phyloP scores from a whole-genome alignment of 164 flowering plant species.

The Paratinospora sagittata region DNA sequence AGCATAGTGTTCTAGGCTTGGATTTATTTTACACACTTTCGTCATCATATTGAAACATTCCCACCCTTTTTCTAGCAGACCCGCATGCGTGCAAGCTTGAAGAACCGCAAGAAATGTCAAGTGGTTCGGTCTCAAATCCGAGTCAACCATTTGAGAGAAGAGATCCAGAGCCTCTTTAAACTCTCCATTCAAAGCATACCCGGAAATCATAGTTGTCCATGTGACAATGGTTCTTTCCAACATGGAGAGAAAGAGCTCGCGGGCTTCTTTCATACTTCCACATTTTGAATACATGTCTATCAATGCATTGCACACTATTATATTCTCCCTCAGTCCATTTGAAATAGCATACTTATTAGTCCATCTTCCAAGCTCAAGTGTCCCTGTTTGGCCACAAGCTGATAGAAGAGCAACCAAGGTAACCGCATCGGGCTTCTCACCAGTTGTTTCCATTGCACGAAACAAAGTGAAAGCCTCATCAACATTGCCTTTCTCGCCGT shows the following conservation, averaged over 20 bases:
- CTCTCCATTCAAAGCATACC: constrained; percentile 53
- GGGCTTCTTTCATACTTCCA: constrained; percentile 42
- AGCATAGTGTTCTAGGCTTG: constrained; percentile 51
- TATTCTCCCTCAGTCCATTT: constrained; percentile 26
- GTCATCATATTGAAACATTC: constrained; percentile 44
- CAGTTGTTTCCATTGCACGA: constrained; percentile 37
- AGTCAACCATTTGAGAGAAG: constrained; percentile 36
- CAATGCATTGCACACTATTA: constrained; percentile 46
- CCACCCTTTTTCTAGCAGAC: constrained; percentile 51
- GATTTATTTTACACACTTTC: constrained; percentile 28
- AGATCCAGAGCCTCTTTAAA: constrained; percentile 36
- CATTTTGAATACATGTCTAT: no score
- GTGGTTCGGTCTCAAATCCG: constrained; percentile 46
- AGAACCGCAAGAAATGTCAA: constrained; percentile 58
- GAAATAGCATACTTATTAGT: constrained; percentile 32
- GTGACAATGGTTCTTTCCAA: constrained; percentile 42
- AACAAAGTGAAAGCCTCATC: constrained; percentile 45
- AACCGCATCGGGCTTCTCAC: constrained; percentile 52
- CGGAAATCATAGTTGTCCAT: constrained; percentile 62
- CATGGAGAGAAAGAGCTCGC: constrained; percentile 34
- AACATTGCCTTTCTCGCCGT: constrained; percentile 42
- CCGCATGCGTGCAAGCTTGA: constrained; percentile 60
- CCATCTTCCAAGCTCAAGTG: constrained; percentile 52
- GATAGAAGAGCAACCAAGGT: constrained; percentile 46
- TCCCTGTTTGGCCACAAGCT: constrained; percentile 48